A percentile compares a stretch with the other conserved stretches of the same genome.
phyloP scores from a whole-genome alignment of 2,329 filamentous ascomycete species.

The Calycina herbarum region DNA sequence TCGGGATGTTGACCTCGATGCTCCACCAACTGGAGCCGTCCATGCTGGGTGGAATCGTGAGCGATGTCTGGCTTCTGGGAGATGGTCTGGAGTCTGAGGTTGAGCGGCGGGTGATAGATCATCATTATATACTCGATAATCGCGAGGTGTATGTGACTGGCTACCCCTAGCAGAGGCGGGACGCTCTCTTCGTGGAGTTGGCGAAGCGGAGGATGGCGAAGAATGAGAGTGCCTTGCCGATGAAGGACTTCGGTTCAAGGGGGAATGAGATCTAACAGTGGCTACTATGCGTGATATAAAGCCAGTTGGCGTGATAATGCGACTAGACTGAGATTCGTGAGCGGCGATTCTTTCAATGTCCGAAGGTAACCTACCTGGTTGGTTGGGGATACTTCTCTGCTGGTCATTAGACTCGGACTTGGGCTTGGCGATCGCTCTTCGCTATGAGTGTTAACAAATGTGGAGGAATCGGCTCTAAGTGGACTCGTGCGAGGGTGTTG shows the following conservation, averaged over 20 bases:
- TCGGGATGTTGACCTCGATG: slow-evolving; percentile 4
- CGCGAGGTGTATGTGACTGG: slow-evolving; percentile 27
- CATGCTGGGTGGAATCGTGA: slow-evolving; percentile 46
- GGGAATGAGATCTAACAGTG: slow-evolving; percentile 23
- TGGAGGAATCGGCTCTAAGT: slow-evolving; percentile 7
- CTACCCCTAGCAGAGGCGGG: background rate
- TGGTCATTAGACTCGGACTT: background rate
- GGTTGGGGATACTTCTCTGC: slow-evolving; percentile 1
- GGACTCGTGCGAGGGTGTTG: slow-evolving; percentile 5
- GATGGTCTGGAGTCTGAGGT: slow-evolving; percentile 51
- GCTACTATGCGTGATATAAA: slow-evolving; percentile 21
- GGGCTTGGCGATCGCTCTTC: background rate
- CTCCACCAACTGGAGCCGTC: slow-evolving; percentile 43
- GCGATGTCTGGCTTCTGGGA: slow-evolving; percentile 50
- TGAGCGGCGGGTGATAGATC: slow-evolving; percentile 45
- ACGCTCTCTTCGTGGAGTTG: slow-evolving; percentile 19
- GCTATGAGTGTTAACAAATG: background rate
- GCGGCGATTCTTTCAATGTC: background rate
- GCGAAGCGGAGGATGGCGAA: slow-evolving; percentile 22
- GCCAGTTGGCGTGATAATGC: slow-evolving; percentile 10
- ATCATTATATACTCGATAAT: slow-evolving; percentile 49
- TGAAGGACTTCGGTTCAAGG: slow-evolving; percentile 18
- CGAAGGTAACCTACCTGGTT: background rate
- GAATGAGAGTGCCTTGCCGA: slow-evolving; percentile 12
- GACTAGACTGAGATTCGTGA: slow-evolving; percentile 14